Evolutionary conservation across 352 stramenopile species (phyloP).

Genomic region (Globisporangium uncinulatum): DNA sequence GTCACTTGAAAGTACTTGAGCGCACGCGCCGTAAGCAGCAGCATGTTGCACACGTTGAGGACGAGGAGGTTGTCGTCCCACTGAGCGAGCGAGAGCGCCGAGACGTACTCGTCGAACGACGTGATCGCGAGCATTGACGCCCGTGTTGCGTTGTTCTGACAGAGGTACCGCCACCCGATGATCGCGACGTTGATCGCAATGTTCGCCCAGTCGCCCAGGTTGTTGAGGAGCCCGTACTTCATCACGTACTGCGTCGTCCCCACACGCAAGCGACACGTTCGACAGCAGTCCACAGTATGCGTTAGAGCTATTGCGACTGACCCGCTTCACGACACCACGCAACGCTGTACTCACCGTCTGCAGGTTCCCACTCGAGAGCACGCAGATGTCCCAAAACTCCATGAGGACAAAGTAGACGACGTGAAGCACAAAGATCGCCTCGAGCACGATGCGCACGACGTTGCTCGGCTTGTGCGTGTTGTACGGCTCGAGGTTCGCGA

Average conservation of each 20-base stretch:
- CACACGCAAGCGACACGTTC: constrained; percentile 1
- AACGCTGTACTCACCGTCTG: constrained; percentile 24
- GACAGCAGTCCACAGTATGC: not conserved
- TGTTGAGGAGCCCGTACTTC: constrained; percentile 61
- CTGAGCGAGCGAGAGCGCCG: constrained; percentile 32
- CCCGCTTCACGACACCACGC: not conserved
- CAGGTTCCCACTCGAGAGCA: constrained; percentile 47
- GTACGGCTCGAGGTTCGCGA: constrained; percentile 65
- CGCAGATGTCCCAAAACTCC: constrained; percentile 60
- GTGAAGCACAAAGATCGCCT: constrained; percentile 39
- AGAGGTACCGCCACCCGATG: constrained; percentile 53
- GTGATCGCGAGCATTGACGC: constrained; percentile 36
- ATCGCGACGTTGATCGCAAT: constrained; percentile 51
- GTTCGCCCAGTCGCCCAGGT: constrained; percentile 62
- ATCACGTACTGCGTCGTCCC: constrained; percentile 35
- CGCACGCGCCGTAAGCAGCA: constrained; percentile 43
- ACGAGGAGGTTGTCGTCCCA: constrained; percentile 61
- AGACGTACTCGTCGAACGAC: constrained; percentile 57
- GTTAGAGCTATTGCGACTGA: not conserved
- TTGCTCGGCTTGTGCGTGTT: constrained; percentile 48
- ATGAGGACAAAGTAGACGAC: constrained; percentile 58
- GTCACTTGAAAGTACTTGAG: constrained; percentile 75
- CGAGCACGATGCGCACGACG: constrained; percentile 32
- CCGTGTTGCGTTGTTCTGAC: constrained; percentile 30
- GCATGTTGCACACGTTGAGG: constrained; percentile 63